Percentiles rank a stretch among this genome's conserved stretches.
Evolutionary conservation across 169 alveolate genomes (phyloP).

Genomic region (Theileria sp.): DNA sequence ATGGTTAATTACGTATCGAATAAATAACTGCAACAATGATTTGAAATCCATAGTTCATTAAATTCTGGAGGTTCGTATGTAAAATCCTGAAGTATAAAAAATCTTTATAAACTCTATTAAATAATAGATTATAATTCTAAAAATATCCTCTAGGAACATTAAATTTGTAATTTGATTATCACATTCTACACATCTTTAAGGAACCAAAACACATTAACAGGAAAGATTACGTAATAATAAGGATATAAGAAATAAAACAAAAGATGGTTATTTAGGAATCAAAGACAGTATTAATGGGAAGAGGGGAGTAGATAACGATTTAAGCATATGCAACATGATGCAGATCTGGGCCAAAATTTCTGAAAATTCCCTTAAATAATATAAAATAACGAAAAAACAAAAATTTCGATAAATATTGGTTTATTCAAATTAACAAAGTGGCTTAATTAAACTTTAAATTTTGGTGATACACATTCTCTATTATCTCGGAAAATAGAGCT

Average conservation of each 20-base stretch:
- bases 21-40: no score
- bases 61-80: not conserved
- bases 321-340: constrained; percentile 15
- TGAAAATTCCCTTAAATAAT: not conserved
- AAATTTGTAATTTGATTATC: not conserved
- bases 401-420: not conserved
- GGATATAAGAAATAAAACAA: no score
- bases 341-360: not conserved
- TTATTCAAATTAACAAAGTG: not conserved
- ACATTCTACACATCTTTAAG: not conserved
- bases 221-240: not conserved
- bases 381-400: not conserved
- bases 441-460: not conserved
- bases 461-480: not conserved
- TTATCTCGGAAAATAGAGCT: not conserved
- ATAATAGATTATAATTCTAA: no score
- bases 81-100: not conserved
- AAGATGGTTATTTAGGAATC: not conserved
- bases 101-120: no score
- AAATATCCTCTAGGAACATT: not conserved
- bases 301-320: not conserved
- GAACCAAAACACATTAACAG: not conserved
- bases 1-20: not conserved
- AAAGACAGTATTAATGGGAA: not conserved
- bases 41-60: not conserved